A percentile compares a stretch with the other conserved stretches of the same genome.
phyloP scores from a whole-genome alignment of 495 filamentous ascomycete genomes.

The Elasticomyces elasticus region DNA sequence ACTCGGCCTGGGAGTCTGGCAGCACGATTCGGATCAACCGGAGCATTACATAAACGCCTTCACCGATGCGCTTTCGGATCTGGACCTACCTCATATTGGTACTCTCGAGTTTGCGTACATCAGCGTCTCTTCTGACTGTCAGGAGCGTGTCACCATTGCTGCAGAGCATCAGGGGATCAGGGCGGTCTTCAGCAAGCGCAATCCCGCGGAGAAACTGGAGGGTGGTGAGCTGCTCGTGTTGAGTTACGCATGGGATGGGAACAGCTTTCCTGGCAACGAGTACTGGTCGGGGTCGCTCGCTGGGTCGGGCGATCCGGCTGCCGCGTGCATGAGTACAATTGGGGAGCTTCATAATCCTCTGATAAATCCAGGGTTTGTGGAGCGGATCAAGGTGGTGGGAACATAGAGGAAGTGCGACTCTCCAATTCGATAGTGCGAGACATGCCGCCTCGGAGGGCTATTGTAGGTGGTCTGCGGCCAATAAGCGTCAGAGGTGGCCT shows the following conservation, averaged over 20 bases:
- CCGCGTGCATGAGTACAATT: slow-evolving; percentile 34
- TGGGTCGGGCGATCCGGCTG: slow-evolving; percentile 31
- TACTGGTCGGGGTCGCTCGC: slow-evolving; percentile 29
- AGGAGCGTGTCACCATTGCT: neutral
- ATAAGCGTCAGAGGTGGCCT: no score
- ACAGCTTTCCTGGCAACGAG: slow-evolving; percentile 34
- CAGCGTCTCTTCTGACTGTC: neutral
- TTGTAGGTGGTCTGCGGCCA: no score
- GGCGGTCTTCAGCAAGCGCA: slow-evolving; percentile 26
- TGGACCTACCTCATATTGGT: slow-evolving; percentile 3
- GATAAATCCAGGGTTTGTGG: slow-evolving; percentile 11
- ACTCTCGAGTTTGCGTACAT: slow-evolving; percentile 19
- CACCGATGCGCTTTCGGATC: neutral
- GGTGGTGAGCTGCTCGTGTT: slow-evolving; percentile 28
- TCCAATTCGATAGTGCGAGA: neutral
- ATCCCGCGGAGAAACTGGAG: slow-evolving; percentile 27
- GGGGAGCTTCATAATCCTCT: slow-evolving; percentile 32
- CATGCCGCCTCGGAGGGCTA: no score
- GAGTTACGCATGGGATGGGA: slow-evolving; percentile 35
- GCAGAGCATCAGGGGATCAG: slow-evolving; percentile 14
- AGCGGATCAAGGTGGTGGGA: slow-evolving; percentile 5
- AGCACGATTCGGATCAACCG: slow-evolving; percentile 8
- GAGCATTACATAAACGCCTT: slow-evolving; percentile 26
- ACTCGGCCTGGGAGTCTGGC: slow-evolving; percentile 33
- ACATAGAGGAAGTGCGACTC: neutral